Evolutionary conservation across 495 filamentous ascomycete species (phyloP), one percentile per base, ranked within the genome.

Genomic region (Thermochaetoides thermophila): DNA sequence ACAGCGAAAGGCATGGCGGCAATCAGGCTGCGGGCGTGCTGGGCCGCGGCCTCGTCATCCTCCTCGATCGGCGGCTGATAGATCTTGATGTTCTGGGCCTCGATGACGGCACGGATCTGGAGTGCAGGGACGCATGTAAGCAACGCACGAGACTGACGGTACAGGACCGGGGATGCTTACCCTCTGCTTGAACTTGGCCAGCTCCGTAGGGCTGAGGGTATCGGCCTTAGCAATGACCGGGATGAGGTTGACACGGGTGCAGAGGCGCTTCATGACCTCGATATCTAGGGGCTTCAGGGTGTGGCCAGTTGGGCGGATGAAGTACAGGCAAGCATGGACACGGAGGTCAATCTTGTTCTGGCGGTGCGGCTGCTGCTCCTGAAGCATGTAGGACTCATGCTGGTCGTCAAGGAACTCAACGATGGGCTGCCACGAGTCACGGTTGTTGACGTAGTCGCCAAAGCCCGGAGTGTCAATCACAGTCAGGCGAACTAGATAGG

Each of bases 381-480:
- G 89, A 53, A 97, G 70, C 89, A 97, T 97, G 57, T 97, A 97
- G 10, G 89, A 96, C 68, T 97, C 89, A 61, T 97, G 89, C 70
- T 97, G 89, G 63, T 97, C 89, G 61, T 97, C 89, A 48, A 97
- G 64, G 69, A 97, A 97, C 63, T 97, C 89, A 61, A 97, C 95
- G 54, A 97, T 96, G 42, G 89, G 89, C 70, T 93, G 86, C 89
- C 89, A 97, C 26, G 86, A 94, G 61, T 97, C 89, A 42, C 86
- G 78, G 72, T 97, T 97, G 78, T 97, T 97, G 57, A 97, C 89
- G 55, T 96, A 97, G 71, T 97, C 89, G 57, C 89, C 89, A 50
- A 97, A 97, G 40, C 89, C 89, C 35, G 89, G 89, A 43, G 89
- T 97, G 57, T 97, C 89, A 53, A 97, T 97, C 41, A 97, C 89